phyloP scores from a whole-genome alignment of 805 yeast genomes.

The Millerozyma miso region DNA sequence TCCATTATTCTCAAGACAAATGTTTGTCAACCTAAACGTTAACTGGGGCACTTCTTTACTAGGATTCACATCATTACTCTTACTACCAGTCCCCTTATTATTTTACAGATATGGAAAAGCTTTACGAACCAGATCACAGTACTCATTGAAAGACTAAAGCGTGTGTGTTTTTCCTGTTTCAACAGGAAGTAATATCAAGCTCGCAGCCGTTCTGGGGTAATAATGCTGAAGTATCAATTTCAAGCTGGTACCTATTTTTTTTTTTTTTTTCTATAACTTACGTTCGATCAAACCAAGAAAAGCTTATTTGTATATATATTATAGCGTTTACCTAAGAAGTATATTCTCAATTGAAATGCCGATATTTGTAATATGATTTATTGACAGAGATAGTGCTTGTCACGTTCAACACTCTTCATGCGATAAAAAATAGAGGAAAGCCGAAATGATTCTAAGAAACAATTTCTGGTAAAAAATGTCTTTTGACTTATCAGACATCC shows the following conservation, averaged over 20 bases:
- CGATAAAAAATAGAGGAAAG: neutral
- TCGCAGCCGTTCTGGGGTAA: too few relatives aligned
- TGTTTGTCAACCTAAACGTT: neutral
- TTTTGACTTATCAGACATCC: neutral
- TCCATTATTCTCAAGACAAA: conserved; percentile 1
- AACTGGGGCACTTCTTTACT: conserved; percentile 1
- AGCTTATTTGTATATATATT: too few relatives aligned
- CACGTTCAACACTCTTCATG: neutral
- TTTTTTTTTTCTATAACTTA: too few relatives aligned
- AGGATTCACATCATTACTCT: neutral
- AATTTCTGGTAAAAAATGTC: neutral
- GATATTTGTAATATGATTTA: neutral
- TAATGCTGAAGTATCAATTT: too few relatives aligned
- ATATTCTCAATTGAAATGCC: too few relatives aligned
- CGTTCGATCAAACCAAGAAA: too few relatives aligned
- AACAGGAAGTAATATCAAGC: too few relatives aligned
- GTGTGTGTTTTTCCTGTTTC: too few relatives aligned
- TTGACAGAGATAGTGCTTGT: neutral
- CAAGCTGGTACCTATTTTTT: too few relatives aligned
- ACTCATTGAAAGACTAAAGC: too few relatives aligned
- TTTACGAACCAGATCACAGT: conserved; percentile 6
- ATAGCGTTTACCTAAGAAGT: too few relatives aligned
- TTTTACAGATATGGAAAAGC: conserved; percentile 5
- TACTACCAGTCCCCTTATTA: conserved; percentile 4
- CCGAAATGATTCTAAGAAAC: neutral